Evolutionary conservation across 768 basidiomycete genomes (phyloP), one percentile per base, ranked within the genome.

Genomic region (Podaxis carcinomalis): DNA sequence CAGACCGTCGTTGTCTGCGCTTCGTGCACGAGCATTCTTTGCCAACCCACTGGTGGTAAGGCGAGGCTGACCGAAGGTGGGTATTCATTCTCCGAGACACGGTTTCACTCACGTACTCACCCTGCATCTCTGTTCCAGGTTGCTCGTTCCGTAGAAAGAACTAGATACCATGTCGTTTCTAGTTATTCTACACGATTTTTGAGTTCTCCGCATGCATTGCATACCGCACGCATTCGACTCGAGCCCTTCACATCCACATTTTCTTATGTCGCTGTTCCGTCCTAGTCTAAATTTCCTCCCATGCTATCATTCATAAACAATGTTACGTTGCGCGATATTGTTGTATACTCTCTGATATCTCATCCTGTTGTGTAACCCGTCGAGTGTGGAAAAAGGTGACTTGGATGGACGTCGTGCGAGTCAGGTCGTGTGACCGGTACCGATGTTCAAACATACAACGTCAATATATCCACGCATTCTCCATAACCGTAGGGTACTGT

Each of bases 131-230:
- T 36, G 52, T 32, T 32, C 28, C 73, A 96, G 95, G 96, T 65
- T 95, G 90, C 79, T 98, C 95, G 64, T 98, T 95, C 90, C 92
- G 96, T 78, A 87, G 90, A 83, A 98, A 98, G 86, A 90, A 89
- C 81, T 93, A 83, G 72, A 62, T 66, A 64, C 53, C 62, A 63
- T 62, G 69, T 64, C 65, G 49, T 65, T 70, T 56, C 58, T 57
- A 28, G 51, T 54, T 64, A 59, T 56, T 64, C 49, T 69, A 49
- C 27, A 60, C 21, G 51, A 14, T 49, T 39, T 39, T 39, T 47
- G 53, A 54, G 27, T 35, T 21, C 25, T 53, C 27, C 36, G 25
- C 59, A 54, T 16, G n/a, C 52, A 53, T 27, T 25, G n/a, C 42
- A 49, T 11, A 25, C 36, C 23, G 28, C 52, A 54, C 52, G 19